Evolutionary conservation across 176 grass and related monocot species (phyloP).

Genomic region (Rhipidocladum racemiflorum): DNA sequence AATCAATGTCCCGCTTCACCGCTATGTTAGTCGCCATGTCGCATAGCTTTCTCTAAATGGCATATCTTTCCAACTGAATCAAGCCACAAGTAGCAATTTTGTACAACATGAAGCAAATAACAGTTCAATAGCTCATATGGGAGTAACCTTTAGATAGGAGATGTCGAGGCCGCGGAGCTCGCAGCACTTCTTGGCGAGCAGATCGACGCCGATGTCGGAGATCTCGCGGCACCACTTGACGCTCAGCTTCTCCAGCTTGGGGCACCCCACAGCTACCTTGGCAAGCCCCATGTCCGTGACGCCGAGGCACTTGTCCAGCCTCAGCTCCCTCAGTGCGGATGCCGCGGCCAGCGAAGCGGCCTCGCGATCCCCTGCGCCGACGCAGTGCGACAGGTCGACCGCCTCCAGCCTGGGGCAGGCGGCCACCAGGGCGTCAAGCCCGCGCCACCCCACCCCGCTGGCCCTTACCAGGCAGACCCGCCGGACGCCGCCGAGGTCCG

Average conservation of each 20-base stretch:
- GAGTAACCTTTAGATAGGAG: slow-evolving; percentile 78
- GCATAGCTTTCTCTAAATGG: background rate
- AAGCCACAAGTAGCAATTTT: background rate
- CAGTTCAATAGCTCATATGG: background rate
- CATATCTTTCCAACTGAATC: background rate
- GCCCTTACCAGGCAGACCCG: slow-evolving; percentile 65
- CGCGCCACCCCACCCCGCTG: slow-evolving; percentile 73
- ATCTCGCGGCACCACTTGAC: slow-evolving; percentile 96
- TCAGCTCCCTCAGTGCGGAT: slow-evolving; percentile 52
- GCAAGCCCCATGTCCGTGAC: slow-evolving; percentile 91
- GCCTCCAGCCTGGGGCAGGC: slow-evolving; percentile 70
- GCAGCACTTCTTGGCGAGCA: slow-evolving; percentile 83
- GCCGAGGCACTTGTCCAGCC: slow-evolving; percentile 73
- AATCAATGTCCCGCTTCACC: background rate
- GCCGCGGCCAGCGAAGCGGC: slow-evolving; percentile 53
- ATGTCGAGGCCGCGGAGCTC: slow-evolving; percentile 69
- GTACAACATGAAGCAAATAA: background rate
- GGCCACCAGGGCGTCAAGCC: slow-evolving; percentile 58
- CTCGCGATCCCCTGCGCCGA: slow-evolving; percentile 72
- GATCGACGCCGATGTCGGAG: slow-evolving; percentile 86
- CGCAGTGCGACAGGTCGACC: slow-evolving; percentile 85
- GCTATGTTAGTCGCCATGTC: background rate
- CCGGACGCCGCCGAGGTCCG: slow-evolving; percentile 25
- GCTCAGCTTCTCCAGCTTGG: slow-evolving; percentile 61
- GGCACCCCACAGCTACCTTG: slow-evolving; percentile 78